A percentile compares a stretch with the other conserved stretches of the same genome.
Evolutionary conservation across 2,329 filamentous ascomycete species (phyloP).

Genomic region (Colletotrichum shisoi): DNA sequence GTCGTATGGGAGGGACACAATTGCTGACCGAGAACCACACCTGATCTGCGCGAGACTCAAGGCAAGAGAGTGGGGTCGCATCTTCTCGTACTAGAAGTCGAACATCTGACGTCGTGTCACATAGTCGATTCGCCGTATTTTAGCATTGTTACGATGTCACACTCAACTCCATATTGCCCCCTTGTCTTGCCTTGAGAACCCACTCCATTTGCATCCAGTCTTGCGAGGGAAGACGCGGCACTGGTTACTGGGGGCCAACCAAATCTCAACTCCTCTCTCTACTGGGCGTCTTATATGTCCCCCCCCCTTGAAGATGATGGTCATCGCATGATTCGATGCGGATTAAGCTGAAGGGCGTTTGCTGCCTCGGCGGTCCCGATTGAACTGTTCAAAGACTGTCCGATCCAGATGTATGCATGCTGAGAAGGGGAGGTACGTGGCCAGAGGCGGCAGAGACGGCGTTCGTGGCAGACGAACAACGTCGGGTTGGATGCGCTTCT

Average conservation of each 20-base stretch:
- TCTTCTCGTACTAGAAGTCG: not conserved
- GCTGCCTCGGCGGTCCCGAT: not conserved
- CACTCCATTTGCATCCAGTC: not conserved
- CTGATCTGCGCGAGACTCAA: not conserved
- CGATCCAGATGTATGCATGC: not conserved
- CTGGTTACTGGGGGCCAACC: not conserved
- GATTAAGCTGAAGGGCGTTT: conserved; percentile 24
- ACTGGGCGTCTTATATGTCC: not conserved
- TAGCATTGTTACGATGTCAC: conserved; percentile 7
- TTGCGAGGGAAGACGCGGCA: not conserved
- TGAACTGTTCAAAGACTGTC: conserved; percentile 10
- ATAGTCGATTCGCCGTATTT: not conserved
- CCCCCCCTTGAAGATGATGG: not conserved
- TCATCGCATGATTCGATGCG: conserved; percentile 6
- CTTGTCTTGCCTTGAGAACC: not conserved
- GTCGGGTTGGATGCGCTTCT: conserved; percentile 18
- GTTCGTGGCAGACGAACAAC: conserved; percentile 28
- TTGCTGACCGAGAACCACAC: not conserved
- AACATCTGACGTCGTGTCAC: not conserved
- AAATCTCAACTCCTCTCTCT: not conserved
- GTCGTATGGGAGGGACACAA: not conserved
- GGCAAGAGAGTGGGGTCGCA: not conserved
- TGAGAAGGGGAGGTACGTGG: conserved; percentile 5
- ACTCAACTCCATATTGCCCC: not conserved
- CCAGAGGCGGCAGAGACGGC: conserved; percentile 9